Evolutionary conservation across 352 stramenopile species (phyloP).

Genomic region (Phytophthora capsici): DNA sequence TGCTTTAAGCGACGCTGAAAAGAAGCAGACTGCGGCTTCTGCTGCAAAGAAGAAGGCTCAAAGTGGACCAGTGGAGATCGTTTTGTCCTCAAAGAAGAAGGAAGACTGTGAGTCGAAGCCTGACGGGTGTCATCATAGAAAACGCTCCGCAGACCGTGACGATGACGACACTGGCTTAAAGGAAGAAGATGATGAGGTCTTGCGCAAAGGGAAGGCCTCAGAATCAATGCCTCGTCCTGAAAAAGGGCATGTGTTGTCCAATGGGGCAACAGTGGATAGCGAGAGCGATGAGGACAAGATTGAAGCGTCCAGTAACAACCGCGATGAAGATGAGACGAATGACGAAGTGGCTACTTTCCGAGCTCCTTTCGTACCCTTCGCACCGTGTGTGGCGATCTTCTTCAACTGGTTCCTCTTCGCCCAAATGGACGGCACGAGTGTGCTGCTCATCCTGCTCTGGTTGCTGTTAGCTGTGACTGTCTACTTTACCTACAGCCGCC

Average conservation of each 20-base stretch:
- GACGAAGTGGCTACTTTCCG: conserved; percentile 53
- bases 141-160: conserved; percentile 23
- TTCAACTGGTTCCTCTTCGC: conserved; percentile 91
- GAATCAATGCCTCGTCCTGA: conserved; percentile 15
- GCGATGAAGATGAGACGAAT: conserved; percentile 41
- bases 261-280: conserved; percentile 13
- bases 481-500: conserved; percentile 77
- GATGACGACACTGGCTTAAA: conserved; percentile 11
- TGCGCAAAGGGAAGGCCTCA: background rate
- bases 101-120: conserved; percentile 6
- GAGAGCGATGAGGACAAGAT: conserved; percentile 29
- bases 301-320: conserved; percentile 10
- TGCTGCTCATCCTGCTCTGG: conserved; percentile 74
- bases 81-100: conserved; percentile 31
- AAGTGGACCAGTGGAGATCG: conserved; percentile 27
- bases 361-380: conserved; percentile 76
- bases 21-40: conserved; percentile 10
- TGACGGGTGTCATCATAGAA: conserved; percentile 17
- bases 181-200: conserved; percentile 3
- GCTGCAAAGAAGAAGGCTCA: conserved; percentile 8
- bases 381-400: conserved; percentile 84
- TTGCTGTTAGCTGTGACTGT: conserved; percentile 66
- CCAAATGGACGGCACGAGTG: conserved; percentile 74
- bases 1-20: conserved; percentile 56
- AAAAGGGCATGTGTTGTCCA: conserved; percentile 3